phyloP scores from a whole-genome alignment of 2,329 filamentous ascomycete species.

The Arthroderma sp. region DNA sequence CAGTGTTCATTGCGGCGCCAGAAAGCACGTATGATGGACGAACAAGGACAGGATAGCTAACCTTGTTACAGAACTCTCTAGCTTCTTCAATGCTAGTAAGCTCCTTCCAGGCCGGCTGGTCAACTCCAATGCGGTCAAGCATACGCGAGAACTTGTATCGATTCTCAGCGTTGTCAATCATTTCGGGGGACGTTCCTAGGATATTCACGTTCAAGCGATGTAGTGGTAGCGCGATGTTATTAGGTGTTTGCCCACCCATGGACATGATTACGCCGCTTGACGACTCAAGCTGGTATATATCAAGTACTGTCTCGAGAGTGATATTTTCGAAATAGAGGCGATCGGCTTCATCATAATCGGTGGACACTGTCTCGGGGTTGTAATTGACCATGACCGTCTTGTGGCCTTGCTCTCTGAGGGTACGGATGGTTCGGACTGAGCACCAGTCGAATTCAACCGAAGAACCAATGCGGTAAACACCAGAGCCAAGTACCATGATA shows the following conservation, averaged over 20 bases:
- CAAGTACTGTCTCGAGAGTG: conserved; percentile 74
- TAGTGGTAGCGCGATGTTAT: conserved; percentile 89
- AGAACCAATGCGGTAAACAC: conserved; percentile 92
- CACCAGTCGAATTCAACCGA: conserved; percentile 99
- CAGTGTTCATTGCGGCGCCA: conserved; percentile 97
- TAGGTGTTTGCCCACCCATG: conserved; percentile 94
- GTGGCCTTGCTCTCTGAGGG: conserved; percentile 65
- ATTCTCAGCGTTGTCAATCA: conserved; percentile 97
- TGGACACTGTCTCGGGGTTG: conserved; percentile 80
- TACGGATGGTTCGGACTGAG: conserved; percentile 85
- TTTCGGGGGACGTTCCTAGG: conserved; percentile 89
- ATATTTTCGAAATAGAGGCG: conserved; percentile 95
- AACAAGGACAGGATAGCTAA: conserved; percentile 86
- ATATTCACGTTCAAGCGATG: conserved; percentile 84
- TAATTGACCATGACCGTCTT: conserved; percentile 97
- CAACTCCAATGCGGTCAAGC: conserved; percentile 85
- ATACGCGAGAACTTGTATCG: conserved; percentile 98
- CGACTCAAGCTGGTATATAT: conserved; percentile 81
- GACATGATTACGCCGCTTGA: conserved; percentile 78
- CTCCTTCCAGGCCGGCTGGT: conserved; percentile 97
- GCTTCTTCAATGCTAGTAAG: conserved; percentile 90
- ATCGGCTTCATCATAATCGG: conserved; percentile 91
- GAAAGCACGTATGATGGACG: conserved; percentile 94
- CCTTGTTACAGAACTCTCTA: conserved; percentile 69
- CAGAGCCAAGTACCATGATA: conserved; percentile 90